A percentile compares a stretch with the other conserved stretches of the same genome.
Evolutionary conservation across 2,329 filamentous ascomycete genomes (phyloP).

Genomic region (Penicillium sp.): DNA sequence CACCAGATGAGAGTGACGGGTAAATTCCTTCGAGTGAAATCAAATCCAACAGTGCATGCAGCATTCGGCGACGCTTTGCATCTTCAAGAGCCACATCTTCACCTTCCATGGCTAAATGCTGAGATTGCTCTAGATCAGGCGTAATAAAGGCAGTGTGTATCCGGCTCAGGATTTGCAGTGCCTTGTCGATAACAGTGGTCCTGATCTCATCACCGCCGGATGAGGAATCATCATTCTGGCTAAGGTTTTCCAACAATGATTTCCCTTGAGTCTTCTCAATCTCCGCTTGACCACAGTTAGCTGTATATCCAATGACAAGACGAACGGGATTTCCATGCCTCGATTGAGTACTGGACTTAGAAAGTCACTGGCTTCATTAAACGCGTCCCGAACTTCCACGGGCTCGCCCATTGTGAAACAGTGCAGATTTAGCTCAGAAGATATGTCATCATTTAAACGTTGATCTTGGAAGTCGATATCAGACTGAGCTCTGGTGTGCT

Average conservation of each 20-base stretch:
- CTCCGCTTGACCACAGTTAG: slow-evolving; percentile 41
- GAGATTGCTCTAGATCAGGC: slow-evolving; percentile 10
- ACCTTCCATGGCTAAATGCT: slow-evolving; percentile 3
- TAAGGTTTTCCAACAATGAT: slow-evolving; percentile 38
- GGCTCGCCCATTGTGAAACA: slow-evolving; percentile 30
- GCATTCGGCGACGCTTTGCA: slow-evolving; percentile 40
- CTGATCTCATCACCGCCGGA: slow-evolving; percentile 22
- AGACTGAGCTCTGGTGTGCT: background rate
- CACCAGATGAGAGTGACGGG: slow-evolving; percentile 43
- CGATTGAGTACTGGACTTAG: slow-evolving; percentile 41
- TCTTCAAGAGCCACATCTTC: slow-evolving; percentile 39
- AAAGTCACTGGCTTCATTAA: slow-evolving; percentile 37
- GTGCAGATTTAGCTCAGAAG: background rate
- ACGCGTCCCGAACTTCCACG: slow-evolving; percentile 28
- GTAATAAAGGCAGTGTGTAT: slow-evolving; percentile 39
- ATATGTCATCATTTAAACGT: background rate
- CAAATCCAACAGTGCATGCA: slow-evolving; percentile 45
- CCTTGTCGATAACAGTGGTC: slow-evolving; percentile 31
- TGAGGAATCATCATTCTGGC: slow-evolving; percentile 8
- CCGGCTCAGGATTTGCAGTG: slow-evolving; percentile 34
- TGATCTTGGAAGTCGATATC: background rate
- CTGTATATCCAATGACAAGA: background rate
- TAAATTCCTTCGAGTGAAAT: slow-evolving; percentile 48
- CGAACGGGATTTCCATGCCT: slow-evolving; percentile 36
- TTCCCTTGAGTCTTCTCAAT: slow-evolving; percentile 36